Base-by-base conservation (phyloP, 257 asterid species). In the Salvia miltiorrhiza region DNA sequence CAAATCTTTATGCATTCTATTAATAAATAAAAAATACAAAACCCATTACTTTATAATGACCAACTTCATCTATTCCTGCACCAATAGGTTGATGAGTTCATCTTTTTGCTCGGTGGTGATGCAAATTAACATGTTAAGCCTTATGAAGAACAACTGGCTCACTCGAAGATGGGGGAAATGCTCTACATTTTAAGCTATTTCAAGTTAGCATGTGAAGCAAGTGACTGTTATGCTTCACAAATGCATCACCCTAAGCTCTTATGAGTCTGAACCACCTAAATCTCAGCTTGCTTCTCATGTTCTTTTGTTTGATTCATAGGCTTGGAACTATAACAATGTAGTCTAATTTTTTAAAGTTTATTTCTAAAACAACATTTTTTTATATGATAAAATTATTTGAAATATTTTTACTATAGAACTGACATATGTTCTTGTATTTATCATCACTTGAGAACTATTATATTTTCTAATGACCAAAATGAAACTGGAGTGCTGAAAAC, bases 151-250 rank as follows among this genome's bases (percentile, higher is more conserved):
- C 20, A 49, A 50, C 8, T 37, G 41, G 43, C 21, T 45, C 11
- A 23, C 20, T n/a, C 30, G 66, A 57, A 19, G 23, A 70, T 32
- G 33, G 50, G 57, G 4, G 52, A 41, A 68, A 9, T n/a, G 39
- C 58, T 37, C 68, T 70, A 26, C 28, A 41, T 41, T n/a, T 28
- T 4, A 56, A 69, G 17, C 19, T 43, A 69, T 40, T 69, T 56
- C 44, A 55, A 53, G 32, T 24, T 26, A n/a, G 73, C 56, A 41
- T 41, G 10, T 2, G 12, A 14, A 67, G 41, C 28, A 37, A 62
- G 53, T 35, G 24, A 53, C 53, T 21, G 58, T n/a, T 21, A 52
- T 21, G 58, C 16, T 47, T 39, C 39, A 39, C 19, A 7, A 53
- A 52, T 53, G n/a, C 11, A 35, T 39, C 12, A 21, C 4, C 4